phyloP scores from a whole-genome alignment of 371 early-diverging fungal genomes.

The Mortierella sp. region DNA sequence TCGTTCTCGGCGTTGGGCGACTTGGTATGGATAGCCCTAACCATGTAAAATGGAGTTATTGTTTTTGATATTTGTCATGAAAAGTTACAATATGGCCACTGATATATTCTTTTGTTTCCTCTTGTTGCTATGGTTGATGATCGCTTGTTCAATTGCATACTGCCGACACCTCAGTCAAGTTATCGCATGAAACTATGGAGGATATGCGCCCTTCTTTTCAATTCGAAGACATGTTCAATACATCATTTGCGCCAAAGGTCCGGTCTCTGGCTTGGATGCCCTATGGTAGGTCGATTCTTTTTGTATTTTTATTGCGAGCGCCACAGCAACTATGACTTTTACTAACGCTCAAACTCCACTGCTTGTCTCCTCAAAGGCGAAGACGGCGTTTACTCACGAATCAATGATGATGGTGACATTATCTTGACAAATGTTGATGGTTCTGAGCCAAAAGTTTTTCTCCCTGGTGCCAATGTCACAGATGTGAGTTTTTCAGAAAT shows the following conservation, averaged over 20 bases:
- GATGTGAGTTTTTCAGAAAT: constrained; percentile 18
- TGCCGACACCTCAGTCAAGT: neutral
- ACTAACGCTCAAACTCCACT: neutral
- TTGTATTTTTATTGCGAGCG: no score
- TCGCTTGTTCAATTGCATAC: no score
- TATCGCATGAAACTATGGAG: constrained; percentile 8
- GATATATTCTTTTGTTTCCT: no score
- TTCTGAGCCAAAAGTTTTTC: constrained; percentile 29
- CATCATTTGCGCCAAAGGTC: constrained; percentile 60
- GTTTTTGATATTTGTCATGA: neutral
- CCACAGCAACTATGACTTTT: neutral
- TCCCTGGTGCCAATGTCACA: constrained; percentile 44
- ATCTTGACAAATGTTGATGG: constrained; percentile 46
- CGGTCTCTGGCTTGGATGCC: constrained; percentile 65
- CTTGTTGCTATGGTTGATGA: no score
- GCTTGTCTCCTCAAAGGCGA: constrained; percentile 57
- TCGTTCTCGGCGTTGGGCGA: constrained; percentile 36
- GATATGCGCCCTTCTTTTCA: constrained; percentile 57
- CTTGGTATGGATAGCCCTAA: constrained; percentile 18
- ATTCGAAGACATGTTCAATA: constrained; percentile 67
- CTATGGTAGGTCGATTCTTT: constrained; percentile 52
- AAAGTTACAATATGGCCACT: neutral
- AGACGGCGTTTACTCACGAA: constrained; percentile 63
- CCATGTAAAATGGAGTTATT: no score
- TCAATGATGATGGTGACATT: constrained; percentile 61